Conservation (phyloP, 75 land plant species). For the Selaginella tamariscina region DNA sequence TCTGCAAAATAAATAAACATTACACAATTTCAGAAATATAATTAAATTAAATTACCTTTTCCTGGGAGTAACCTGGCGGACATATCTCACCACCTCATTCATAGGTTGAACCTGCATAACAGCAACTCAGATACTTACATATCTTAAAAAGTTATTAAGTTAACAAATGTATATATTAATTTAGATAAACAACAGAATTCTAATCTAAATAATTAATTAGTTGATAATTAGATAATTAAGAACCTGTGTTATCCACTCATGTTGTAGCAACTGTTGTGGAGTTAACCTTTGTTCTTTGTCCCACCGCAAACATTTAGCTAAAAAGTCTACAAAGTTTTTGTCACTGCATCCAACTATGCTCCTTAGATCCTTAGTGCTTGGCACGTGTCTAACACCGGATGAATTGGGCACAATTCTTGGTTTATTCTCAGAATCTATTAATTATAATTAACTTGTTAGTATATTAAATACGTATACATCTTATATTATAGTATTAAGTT, state of each 20-base stretch:
- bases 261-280: conserved; percentile 26
- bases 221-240: not conserved
- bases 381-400: conserved; percentile 31
- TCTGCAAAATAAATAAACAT: no score
- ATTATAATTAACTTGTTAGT: not conserved
- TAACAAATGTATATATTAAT: no score
- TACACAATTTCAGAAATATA: no score
- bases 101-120: not conserved
- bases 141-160: no score
- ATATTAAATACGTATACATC: no score
- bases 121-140: no score
- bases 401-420: conserved; percentile 32
- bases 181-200: no score
- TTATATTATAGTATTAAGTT: not conserved
- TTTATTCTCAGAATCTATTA: conserved; percentile 24
- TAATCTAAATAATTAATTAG: no score
- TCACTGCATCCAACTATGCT: conserved; percentile 24
- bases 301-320: conserved; percentile 32
- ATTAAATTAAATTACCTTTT: no score
- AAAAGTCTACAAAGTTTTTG: conserved; percentile 22
- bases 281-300: conserved; percentile 22
- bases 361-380: conserved; percentile 24
- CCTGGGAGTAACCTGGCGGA: no score
- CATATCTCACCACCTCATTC: not conserved
- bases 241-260: conserved; percentile 29